These are phyloP conservation scores for Phytophthora brassicae DNA, from an alignment of 352 stramenopile genomes.

Conservation along the genomic window DNA sequence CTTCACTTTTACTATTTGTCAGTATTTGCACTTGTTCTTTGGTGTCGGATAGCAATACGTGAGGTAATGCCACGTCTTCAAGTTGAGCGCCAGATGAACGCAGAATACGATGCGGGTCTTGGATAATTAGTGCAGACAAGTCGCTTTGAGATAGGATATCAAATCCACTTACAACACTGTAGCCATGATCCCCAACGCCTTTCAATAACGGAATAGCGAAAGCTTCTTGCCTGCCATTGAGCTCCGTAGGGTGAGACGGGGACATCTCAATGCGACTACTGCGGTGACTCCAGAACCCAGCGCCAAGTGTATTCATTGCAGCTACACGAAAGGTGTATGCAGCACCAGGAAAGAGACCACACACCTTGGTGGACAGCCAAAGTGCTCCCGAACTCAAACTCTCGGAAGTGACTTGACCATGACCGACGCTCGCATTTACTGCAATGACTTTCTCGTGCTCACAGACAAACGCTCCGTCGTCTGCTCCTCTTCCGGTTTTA, in stretches of 20 bases:
- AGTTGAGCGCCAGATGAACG: constrained; percentile 20
- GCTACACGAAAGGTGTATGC: constrained; percentile 62
- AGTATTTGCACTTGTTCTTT: constrained; percentile 41
- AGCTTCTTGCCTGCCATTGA: constrained; percentile 8
- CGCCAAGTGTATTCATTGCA: constrained; percentile 63
- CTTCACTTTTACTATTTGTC: constrained; percentile 15
- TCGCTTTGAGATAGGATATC: constrained; percentile 32
- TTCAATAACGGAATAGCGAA: constrained; percentile 42
- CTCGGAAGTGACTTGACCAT: constrained; percentile 14
- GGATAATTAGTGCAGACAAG: constrained; percentile 23
- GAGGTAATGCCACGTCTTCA: constrained; percentile 26
- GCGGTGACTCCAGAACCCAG: constrained; percentile 48
- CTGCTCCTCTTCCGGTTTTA: constrained; percentile 23
- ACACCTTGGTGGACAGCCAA: constrained; percentile 45
- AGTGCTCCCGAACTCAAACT: constrained; percentile 16
- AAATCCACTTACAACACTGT: constrained; percentile 30
- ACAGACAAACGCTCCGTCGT: constrained; percentile 19
- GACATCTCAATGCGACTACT: constrained; percentile 35
- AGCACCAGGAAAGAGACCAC: constrained; percentile 44
- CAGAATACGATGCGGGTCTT: constrained; percentile 29
- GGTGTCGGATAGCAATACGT: constrained; percentile 62
- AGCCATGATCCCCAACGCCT: constrained; percentile 50
- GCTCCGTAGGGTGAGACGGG: not conserved
- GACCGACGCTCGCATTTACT: constrained; percentile 17
- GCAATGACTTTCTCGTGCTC: constrained; percentile 36